These are phyloP conservation scores for Saraca asoca DNA, from an alignment of 331 rosid species.

Conservation along the genomic window DNA sequence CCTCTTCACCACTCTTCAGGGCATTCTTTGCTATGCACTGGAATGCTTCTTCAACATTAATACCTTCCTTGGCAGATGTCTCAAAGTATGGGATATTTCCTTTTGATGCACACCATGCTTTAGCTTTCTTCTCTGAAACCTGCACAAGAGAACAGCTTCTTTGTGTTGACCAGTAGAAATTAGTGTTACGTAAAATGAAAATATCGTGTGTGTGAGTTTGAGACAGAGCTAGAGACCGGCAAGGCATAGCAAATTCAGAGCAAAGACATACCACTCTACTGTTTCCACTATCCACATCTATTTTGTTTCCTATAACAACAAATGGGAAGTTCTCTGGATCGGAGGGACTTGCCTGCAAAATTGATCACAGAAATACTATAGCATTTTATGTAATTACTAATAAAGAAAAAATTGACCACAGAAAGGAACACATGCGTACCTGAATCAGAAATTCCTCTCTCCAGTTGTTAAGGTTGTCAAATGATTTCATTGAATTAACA, in stretches of 20 bases:
- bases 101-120: slow-evolving; percentile 99
- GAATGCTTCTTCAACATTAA: slow-evolving; percentile 97
- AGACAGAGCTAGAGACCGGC: neutral
- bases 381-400: neutral
- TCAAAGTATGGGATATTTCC: slow-evolving; percentile 98
- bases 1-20: slow-evolving; percentile 94
- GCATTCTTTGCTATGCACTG: slow-evolving; percentile 95
- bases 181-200: slow-evolving; percentile 3
- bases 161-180: slow-evolving; percentile 16
- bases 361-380: slow-evolving; percentile 27
- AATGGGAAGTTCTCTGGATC: slow-evolving; percentile 99
- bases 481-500: slow-evolving; percentile 94
- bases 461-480: slow-evolving; percentile 97
- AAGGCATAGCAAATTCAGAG: slow-evolving; percentile 16
- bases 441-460: slow-evolving; percentile 97
- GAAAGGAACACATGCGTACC: slow-evolving; percentile 41
- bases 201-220: neutral
- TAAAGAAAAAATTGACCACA: slow-evolving; percentile 14
- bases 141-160: slow-evolving; percentile 35
- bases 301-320: slow-evolving; percentile 93
- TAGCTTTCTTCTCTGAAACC: slow-evolving; percentile 98
- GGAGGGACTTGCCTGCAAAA: slow-evolving; percentile 91
- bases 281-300: slow-evolving; percentile 94
- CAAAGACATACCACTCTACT: slow-evolving; percentile 80
- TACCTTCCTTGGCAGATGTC: slow-evolving; percentile 98